These are phyloP conservation scores for Cynanchum wilfordii DNA, from an alignment of 257 asterid genomes.

Conservation along the genomic window DNA sequence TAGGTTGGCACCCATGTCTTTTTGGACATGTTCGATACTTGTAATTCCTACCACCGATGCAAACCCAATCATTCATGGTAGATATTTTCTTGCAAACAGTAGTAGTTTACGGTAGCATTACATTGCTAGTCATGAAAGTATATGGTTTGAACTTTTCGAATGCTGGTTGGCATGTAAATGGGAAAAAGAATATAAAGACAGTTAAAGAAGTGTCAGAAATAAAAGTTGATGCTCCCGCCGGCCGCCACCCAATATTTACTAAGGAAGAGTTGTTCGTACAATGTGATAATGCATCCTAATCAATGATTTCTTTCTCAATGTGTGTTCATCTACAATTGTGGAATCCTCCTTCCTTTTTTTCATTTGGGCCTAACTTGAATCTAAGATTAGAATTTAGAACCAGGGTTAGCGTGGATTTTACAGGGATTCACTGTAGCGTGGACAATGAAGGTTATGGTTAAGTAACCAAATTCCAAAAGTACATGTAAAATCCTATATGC, in stretches of 20 bases:
- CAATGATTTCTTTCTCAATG: not conserved
- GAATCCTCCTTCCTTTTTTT: not conserved
- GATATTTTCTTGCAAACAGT: not conserved
- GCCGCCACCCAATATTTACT: not conserved
- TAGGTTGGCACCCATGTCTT: not conserved
- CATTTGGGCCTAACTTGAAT: not conserved
- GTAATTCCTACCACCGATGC: not conserved
- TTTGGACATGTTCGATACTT: not conserved
- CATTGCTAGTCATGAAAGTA: not conserved
- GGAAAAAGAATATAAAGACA: not conserved
- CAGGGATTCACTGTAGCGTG: too few species aligned
- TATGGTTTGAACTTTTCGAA: not conserved
- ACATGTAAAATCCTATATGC: too few species aligned
- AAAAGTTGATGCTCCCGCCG: not conserved
- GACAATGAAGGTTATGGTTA: not conserved
- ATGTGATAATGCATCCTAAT: not conserved
- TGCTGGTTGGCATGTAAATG: not conserved
- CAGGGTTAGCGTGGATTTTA: not conserved
- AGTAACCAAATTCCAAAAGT: too few species aligned
- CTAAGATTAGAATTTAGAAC: not conserved
- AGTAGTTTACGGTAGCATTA: not conserved
- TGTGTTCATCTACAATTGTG: not conserved
- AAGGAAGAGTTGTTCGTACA: not conserved
- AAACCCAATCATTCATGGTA: not conserved
- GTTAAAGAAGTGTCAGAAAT: not conserved